phyloP scores from a whole-genome alignment of 208 protist species.

The Naegleria fowleri region DNA sequence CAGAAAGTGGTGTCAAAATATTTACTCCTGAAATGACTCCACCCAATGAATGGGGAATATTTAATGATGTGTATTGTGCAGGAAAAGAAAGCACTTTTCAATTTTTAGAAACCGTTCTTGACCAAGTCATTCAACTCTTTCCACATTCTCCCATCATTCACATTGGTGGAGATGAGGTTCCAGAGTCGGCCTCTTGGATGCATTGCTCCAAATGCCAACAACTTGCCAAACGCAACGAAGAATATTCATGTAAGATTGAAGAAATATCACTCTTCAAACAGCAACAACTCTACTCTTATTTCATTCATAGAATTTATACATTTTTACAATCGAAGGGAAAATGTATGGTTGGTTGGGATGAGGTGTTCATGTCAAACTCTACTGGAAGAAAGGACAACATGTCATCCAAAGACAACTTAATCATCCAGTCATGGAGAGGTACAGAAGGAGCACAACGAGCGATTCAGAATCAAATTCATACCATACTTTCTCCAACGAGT shows the following conservation, averaged over 20 bases:
- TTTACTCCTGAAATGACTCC: not conserved
- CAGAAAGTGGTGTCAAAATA: not conserved
- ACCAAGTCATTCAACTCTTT: not conserved
- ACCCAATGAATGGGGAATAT: not conserved
- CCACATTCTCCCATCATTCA: not conserved
- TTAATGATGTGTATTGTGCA: not conserved
- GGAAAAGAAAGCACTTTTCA: slow-evolving; percentile 16
- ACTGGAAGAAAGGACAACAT: too few relatives aligned
- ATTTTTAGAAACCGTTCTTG: not conserved
- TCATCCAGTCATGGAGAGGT: slow-evolving; percentile 19
- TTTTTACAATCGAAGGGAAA: not conserved
- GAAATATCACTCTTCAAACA: too few relatives aligned
- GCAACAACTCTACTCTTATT: not conserved
- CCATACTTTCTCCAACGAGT: not conserved
- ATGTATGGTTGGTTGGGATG: slow-evolving; percentile 23
- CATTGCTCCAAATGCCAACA: not conserved
- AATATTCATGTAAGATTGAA: too few relatives aligned
- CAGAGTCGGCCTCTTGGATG: not conserved
- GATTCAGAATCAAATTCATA: not conserved
- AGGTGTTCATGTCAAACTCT: not conserved
- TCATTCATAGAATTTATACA: not conserved
- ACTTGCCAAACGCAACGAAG: not conserved
- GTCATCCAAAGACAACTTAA: too few relatives aligned
- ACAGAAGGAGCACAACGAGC: not conserved
- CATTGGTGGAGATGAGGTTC: slow-evolving; percentile 17